Conservation (phyloP, 2,329 filamentous ascomycete species). For the Zopfia rhizophila region DNA sequence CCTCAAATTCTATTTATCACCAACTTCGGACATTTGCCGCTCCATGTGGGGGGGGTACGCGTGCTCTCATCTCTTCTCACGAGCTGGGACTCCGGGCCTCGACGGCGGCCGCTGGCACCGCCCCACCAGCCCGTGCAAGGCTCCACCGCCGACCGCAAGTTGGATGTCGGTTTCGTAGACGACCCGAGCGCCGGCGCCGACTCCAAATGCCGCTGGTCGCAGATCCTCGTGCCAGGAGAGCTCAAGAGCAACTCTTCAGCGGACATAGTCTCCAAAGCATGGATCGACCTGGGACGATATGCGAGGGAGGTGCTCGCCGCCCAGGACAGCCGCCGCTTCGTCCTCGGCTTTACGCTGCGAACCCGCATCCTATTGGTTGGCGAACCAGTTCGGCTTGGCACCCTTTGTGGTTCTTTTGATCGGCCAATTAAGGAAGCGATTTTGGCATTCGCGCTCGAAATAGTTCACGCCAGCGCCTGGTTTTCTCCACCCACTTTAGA, state of each 20-base stretch:
- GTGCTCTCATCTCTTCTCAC: no score
- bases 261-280: constrained; percentile 48
- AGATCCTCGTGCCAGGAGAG: constrained; percentile 59
- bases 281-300: constrained; percentile 56
- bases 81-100: constrained; percentile 19
- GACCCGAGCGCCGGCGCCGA: constrained; percentile 24
- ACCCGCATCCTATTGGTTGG: no score
- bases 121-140: constrained; percentile 32
- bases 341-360: constrained; percentile 61
- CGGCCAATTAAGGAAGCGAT: no score
- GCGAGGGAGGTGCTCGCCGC: constrained; percentile 56
- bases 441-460: no score
- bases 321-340: constrained; percentile 47
- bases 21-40: no score
- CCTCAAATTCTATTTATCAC: no score
- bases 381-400: no score
- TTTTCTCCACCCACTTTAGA: no score
- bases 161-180: constrained; percentile 38
- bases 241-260: constrained; percentile 58
- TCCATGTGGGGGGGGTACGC: no score
- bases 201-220: constrained; percentile 47
- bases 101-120: constrained; percentile 27
- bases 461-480: no score
- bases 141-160: constrained; percentile 34
- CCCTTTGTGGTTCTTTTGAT: no score